phyloP scores from a whole-genome alignment of 176 grass and related monocot species.

The Aechmea fasciata region DNA sequence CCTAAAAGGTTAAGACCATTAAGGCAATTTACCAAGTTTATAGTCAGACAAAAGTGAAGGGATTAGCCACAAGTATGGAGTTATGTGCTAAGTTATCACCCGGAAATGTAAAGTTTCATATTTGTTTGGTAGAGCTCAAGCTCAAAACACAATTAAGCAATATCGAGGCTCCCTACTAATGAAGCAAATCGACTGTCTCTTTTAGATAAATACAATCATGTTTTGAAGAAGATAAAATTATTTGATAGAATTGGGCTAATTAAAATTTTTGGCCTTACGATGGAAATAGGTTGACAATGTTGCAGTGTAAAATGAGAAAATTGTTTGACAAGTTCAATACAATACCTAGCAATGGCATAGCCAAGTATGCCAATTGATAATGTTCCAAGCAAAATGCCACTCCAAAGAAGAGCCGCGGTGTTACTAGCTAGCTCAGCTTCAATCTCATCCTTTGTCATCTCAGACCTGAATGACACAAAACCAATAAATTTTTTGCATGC shows the following conservation, averaged over 20 bases:
- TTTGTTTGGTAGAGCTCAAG: not conserved
- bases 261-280: not conserved
- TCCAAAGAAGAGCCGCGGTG: conserved; percentile 56
- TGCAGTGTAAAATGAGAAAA: not conserved
- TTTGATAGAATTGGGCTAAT: not conserved
- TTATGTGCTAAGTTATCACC: not conserved
- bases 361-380: conserved; percentile 60
- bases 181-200: not conserved
- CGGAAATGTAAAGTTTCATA: not conserved
- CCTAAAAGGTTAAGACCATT: too few relatives aligned
- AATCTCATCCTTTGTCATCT: conserved; percentile 79
- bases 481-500: conserved; percentile 4
- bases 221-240: not conserved
- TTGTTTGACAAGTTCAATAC: not conserved
- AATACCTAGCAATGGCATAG: conserved; percentile 68
- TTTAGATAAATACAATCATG: not conserved
- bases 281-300: not conserved
- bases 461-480: conserved; percentile 50
- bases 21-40: too few relatives aligned
- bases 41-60: too few relatives aligned
- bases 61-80: too few relatives aligned
- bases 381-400: conserved; percentile 61
- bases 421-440: conserved; percentile 44
- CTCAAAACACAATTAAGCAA: not conserved
- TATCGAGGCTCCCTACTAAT: not conserved